Conservation (phyloP, 108 stramenopile species). For the Chaetoceros tenuissimus region DNA sequence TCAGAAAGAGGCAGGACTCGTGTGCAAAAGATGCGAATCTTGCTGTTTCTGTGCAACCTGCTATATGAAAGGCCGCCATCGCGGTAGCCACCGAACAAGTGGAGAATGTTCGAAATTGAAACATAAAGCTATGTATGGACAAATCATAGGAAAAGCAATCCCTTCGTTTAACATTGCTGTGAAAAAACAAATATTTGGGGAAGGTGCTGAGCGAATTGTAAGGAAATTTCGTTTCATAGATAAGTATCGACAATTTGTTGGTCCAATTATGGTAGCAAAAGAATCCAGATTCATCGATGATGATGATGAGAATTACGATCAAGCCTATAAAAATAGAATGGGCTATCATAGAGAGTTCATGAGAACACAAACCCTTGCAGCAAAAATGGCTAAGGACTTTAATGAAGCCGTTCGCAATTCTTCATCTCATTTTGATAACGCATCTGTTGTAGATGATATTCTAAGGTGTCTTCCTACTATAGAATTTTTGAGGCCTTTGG, state of each 20-base stretch:
- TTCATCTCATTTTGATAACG: constrained; percentile 13
- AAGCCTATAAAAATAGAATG: constrained; percentile 5
- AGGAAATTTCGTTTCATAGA: constrained; percentile 37
- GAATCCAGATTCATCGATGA: constrained; percentile 40
- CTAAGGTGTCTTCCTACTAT: too few relatives aligned
- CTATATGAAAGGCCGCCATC: background rate
- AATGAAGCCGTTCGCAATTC: constrained; percentile 22
- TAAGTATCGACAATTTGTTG: constrained; percentile 21
- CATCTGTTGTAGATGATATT: too few relatives aligned
- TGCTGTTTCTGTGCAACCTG: constrained; percentile 3
- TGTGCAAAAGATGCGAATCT: constrained; percentile 10
- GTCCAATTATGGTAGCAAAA: constrained; percentile 42
- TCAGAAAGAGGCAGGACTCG: background rate
- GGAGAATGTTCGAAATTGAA: constrained; percentile 7
- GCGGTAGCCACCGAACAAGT: background rate
- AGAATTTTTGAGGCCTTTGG: too few relatives aligned
- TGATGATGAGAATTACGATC: constrained; percentile 4
- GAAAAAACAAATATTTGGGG: constrained; percentile 37
- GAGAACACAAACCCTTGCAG: constrained; percentile 32
- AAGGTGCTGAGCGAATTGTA: constrained; percentile 48
- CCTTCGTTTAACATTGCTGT: constrained; percentile 33
- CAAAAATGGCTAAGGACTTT: constrained; percentile 30
- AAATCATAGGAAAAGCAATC: constrained; percentile 8
- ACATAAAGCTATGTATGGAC: constrained; percentile 5
- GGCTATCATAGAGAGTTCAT: constrained; percentile 34